Percentiles rank a stretch among this genome's conserved stretches.
These are phyloP conservation scores for Xenoacremonium recifei DNA, from an alignment of 2,329 filamentous ascomycete species.

Conservation along the genomic window DNA sequence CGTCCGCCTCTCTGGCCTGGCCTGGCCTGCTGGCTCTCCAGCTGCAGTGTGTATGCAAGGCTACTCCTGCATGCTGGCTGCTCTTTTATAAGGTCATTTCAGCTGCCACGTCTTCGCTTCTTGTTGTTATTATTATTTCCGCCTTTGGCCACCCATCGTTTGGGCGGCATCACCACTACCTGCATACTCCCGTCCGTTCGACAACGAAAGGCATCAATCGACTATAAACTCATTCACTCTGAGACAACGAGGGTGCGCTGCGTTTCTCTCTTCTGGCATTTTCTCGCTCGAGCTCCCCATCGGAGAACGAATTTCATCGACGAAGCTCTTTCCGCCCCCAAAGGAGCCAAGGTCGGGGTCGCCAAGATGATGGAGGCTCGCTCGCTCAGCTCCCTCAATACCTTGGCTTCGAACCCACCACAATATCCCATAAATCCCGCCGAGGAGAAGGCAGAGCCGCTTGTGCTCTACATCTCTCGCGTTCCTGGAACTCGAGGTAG, in stretches of 20 bases:
- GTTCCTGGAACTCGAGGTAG: constrained; percentile 88
- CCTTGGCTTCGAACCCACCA: constrained; percentile 82
- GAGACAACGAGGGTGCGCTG: no score
- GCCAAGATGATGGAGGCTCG: constrained; percentile 69
- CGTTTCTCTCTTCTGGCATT: no score
- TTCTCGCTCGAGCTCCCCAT: no score
- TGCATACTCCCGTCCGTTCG: no score
- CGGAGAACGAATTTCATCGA: no score
- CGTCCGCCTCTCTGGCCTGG: no score
- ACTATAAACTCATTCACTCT: no score
- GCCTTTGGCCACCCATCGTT: no score
- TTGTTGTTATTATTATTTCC: neutral
- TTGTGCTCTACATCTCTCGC: constrained; percentile 87
- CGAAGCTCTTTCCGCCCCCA: neutral
- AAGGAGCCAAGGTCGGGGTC: no score
- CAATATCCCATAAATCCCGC: constrained; percentile 78
- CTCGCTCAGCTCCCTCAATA: constrained; percentile 77
- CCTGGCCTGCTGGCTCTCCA: no score
- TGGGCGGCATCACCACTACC: no score
- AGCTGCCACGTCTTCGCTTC: constrained; percentile 7
- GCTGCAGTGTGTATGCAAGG: neutral
- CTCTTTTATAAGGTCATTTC: neutral
- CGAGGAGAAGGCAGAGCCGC: constrained; percentile 64
- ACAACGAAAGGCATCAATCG: no score
- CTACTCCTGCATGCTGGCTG: neutral